Percentiles rank a stretch among this genome's conserved stretches.
Conservation (phyloP, 495 filamentous ascomycete genomes). For the Aspergillus diversus region DNA sequence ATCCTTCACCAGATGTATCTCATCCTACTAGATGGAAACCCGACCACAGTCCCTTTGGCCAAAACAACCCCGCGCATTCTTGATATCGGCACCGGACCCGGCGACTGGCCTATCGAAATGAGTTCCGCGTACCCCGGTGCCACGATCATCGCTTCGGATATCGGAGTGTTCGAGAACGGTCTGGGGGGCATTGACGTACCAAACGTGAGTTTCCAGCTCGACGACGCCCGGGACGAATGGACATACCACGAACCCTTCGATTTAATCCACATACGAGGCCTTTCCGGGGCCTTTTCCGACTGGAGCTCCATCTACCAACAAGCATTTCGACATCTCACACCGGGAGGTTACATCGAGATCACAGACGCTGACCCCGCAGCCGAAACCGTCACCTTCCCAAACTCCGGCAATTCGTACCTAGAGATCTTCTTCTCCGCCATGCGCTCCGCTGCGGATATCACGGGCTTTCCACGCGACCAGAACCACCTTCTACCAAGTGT, state of each 20-base stretch:
- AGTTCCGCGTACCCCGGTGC: constrained; percentile 63
- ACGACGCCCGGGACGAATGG: constrained; percentile 64
- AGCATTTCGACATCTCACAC: constrained; percentile 60
- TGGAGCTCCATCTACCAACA: constrained; percentile 65
- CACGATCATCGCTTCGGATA: constrained; percentile 71
- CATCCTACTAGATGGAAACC: constrained; percentile 59
- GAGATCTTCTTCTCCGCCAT: constrained; percentile 42
- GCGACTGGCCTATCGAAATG: constrained; percentile 78
- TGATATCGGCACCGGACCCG: constrained; percentile 70
- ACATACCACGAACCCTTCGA: constrained; percentile 62
- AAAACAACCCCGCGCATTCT: constrained; percentile 59
- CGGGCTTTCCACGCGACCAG: constrained; percentile 48
- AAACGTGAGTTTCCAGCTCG: constrained; percentile 73
- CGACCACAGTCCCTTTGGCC: constrained; percentile 61
- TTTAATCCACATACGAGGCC: constrained; percentile 65
- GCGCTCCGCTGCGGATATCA: constrained; percentile 37
- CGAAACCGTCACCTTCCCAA: constrained; percentile 31
- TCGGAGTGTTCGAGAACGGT: constrained; percentile 49
- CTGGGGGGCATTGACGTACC: constrained; percentile 58
- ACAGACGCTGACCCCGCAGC: constrained; percentile 44
- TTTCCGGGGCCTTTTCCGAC: constrained; percentile 65
- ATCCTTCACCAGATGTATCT: constrained; percentile 69
- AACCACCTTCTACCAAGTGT: constrained; percentile 56
- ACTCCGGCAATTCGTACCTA: constrained; percentile 37
- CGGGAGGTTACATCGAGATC: constrained; percentile 68